These are phyloP conservation scores for Citrus sp. DNA, from an alignment of 345 rosid species.

Conservation along the genomic window DNA sequence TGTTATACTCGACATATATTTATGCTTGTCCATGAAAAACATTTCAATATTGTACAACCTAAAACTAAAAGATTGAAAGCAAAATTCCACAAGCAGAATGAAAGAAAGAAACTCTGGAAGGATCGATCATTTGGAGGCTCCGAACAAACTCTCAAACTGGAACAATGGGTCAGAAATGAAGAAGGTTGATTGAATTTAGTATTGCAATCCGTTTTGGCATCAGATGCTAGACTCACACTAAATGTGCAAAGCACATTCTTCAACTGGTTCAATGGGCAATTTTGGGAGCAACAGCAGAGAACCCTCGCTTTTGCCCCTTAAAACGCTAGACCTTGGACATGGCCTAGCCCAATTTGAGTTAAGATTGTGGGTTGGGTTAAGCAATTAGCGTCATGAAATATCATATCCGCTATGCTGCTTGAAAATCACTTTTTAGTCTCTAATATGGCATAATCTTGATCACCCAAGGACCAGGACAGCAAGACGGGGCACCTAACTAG, in stretches of 20 bases:
- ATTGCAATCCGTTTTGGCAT: not conserved
- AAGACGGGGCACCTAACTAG: not conserved
- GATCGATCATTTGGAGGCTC: not conserved
- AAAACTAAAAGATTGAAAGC: not conserved
- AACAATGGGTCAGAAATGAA: not conserved
- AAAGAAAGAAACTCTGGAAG: not conserved
- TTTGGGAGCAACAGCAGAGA: too few relatives aligned
- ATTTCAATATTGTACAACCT: not conserved
- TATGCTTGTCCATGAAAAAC: too few relatives aligned
- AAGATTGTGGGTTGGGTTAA: not conserved
- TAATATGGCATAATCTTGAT: not conserved
- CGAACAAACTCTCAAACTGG: not conserved
- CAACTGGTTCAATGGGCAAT: too few relatives aligned
- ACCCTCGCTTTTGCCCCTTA: not conserved
- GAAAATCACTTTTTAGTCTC: not conserved
- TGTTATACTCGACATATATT: too few relatives aligned
- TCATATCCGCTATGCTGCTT: not conserved
- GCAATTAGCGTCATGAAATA: too few relatives aligned
- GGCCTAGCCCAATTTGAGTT: not conserved
- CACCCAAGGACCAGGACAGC: not conserved
- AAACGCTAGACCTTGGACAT: not conserved
- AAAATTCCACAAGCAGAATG: not conserved
- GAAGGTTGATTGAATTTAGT: not conserved
- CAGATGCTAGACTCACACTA: too few relatives aligned
- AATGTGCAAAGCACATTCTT: too few relatives aligned